Conservation (phyloP, 1,284 basidiomycete genomes). For the Boletus subluridellus region DNA sequence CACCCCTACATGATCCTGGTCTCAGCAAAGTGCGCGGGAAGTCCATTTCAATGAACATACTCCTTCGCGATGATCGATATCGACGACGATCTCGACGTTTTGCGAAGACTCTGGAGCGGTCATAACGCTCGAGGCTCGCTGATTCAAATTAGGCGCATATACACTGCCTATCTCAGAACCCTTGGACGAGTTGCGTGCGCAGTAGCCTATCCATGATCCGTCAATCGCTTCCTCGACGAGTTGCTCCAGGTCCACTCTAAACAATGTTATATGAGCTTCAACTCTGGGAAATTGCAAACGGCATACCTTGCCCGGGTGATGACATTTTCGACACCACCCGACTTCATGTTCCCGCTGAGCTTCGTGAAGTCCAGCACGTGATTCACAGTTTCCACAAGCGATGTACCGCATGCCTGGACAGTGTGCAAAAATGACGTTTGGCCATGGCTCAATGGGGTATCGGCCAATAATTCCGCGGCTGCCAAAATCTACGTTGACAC, state of each 20-base stretch:
- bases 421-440: conserved; percentile 89
- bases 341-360: conserved; percentile 82
- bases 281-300: neutral
- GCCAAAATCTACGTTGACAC: conserved; percentile 65
- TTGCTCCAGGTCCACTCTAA: conserved; percentile 80
- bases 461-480: conserved; percentile 83
- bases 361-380: conserved; percentile 98
- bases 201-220: conserved; percentile 91
- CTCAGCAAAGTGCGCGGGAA: conserved; percentile 8
- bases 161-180: conserved; percentile 86
- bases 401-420: conserved; percentile 82
- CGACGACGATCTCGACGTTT: conserved; percentile 83
- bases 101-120: conserved; percentile 36
- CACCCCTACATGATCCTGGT: conserved; percentile 59
- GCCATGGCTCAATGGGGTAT: conserved; percentile 76
- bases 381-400: conserved; percentile 86
- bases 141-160: conserved; percentile 71
- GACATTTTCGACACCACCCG: conserved; percentile 69
- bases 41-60: conserved; percentile 40
- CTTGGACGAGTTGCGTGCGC: conserved; percentile 67
- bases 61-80: conserved; percentile 70
- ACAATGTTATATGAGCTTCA: neutral
- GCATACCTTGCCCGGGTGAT: conserved; percentile 63
- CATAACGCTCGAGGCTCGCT: conserved; percentile 37
- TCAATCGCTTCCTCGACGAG: conserved; percentile 95